Evolutionary conservation across 106 monocot species (phyloP).

Genomic region (Triglochin maritima): DNA sequence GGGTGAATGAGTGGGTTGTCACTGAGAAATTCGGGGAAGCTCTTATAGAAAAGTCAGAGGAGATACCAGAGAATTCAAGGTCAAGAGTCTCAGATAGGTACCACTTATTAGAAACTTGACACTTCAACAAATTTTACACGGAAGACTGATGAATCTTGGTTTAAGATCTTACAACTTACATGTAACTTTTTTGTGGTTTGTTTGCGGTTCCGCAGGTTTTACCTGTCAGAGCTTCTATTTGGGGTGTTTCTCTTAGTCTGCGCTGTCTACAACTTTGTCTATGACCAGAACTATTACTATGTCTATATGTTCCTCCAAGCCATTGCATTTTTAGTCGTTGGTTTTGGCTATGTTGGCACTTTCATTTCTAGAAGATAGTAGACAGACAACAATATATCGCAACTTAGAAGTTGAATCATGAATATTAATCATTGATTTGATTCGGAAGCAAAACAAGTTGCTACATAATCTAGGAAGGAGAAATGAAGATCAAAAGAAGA

Average conservation of each 20-base stretch:
- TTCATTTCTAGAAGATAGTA: constrained; percentile 7
- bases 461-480: too few relatives aligned
- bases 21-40: constrained; percentile 60
- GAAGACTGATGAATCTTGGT: not conserved
- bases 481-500: too few relatives aligned
- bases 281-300: constrained; percentile 8
- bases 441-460: too few relatives aligned
- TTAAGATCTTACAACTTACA: not conserved
- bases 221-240: constrained; percentile 10
- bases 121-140: not conserved
- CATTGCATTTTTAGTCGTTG: constrained; percentile 13
- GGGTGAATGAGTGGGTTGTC: constrained; percentile 67
- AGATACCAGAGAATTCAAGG: not conserved
- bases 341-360: constrained; percentile 17
- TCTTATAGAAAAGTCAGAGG: constrained; percentile 7
- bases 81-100: constrained; percentile 3
- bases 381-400: not conserved
- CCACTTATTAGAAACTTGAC: not conserved
- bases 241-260: constrained; percentile 11
- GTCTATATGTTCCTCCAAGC: constrained; percentile 21
- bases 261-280: constrained; percentile 11
- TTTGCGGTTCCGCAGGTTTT: constrained; percentile 4
- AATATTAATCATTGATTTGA: too few relatives aligned
- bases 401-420: too few relatives aligned
- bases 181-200: not conserved